Evolutionary conservation across 129 eudicot genomes (phyloP), one percentile per base, ranked within the genome.

Genomic region (Silybum marianum): DNA sequence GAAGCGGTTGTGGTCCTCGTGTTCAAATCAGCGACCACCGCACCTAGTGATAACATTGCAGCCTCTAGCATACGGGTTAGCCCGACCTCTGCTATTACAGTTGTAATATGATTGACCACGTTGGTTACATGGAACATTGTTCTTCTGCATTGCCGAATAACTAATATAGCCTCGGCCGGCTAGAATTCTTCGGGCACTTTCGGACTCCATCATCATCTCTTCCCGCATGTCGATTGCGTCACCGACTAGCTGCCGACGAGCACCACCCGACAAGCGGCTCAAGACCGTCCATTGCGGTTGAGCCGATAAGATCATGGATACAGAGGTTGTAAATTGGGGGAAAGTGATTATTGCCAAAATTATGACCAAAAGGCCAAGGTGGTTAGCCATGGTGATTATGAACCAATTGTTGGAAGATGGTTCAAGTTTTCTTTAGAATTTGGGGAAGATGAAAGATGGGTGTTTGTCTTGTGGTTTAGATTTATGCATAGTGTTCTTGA

Each of bases 91-190:
- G 1, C 14, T 9, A 21, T 34, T 11, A 81, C 93, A 89, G 46
- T 85, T 46, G 77, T 89, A 89, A 84, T 89, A 89, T 5, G 89
- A 82, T 2, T 14, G 21, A 7, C 93, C 93, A 7, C 93, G 81
- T 19, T 65, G 25, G 80, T 73, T 76, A 73, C 93, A 89, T 5
- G 93, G 93, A 3, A 87, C 84, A 4, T 24, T 44, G 83, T 81
- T 79, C 78, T 63, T 78, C 63, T n/a, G 38, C 82, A 89, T 7
- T 19, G 89, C 90, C 2, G 48, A 83, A 51, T 87, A 87, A 40
- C 93, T 79, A 2, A 89, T 82, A 82, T 83, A 69, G 3, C 72
- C 70, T 2, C 58, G 38, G 22, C 65, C 44, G 0, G 23, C 46
- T 0, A 89, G 82, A 6, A 5, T 62, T 14, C 92, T 79, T 9